Conservation (phyloP, 176 grass and related monocot species). For the Areca catechu region DNA sequence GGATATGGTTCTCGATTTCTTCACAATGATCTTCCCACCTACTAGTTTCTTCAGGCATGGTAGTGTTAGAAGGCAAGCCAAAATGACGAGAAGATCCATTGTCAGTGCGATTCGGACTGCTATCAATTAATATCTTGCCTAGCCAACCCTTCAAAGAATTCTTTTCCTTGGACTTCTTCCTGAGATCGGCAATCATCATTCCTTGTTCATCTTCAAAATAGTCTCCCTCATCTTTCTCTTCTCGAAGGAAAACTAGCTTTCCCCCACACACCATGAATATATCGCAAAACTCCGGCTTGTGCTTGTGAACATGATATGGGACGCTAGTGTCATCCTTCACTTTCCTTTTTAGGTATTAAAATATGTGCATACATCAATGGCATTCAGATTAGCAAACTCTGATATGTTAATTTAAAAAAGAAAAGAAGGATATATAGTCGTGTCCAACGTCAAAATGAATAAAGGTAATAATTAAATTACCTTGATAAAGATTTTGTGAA, state of each 20-base stretch:
- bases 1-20: constrained; percentile 11
- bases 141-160: not conserved
- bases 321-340: not conserved
- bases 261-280: not conserved
- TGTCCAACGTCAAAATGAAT: not conserved
- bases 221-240: not conserved
- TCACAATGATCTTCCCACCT: not conserved
- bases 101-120: not conserved
- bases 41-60: not conserved
- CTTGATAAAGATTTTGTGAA: not conserved
- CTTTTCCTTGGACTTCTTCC: not conserved
- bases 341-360: not conserved
- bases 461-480: not conserved
- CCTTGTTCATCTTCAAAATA: no score
- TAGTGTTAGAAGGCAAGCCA: no score
- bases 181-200: no score
- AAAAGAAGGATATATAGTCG: no score
- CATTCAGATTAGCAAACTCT: no score
- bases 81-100: not conserved
- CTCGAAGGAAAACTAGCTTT: not conserved
- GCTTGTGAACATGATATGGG: constrained; percentile 1
- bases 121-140: no score
- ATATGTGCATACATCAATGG: not conserved
- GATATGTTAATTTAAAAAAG: no score
- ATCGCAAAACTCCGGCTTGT: constrained; percentile 1